phyloP scores from a whole-genome alignment of 208 protist species.

The Acanthamoeba divionensis region DNA sequence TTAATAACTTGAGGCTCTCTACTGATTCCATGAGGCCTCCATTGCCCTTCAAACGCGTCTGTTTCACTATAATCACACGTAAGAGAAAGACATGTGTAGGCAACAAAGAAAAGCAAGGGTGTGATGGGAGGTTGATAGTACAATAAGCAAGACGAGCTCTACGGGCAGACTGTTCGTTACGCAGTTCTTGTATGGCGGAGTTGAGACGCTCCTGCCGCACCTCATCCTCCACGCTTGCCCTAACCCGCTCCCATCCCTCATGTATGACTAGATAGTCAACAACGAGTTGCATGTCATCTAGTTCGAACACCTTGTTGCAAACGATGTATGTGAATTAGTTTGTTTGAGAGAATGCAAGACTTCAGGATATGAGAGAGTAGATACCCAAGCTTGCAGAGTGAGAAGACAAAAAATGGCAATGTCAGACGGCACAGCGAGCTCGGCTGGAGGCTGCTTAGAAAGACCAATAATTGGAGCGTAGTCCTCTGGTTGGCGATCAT shows the following conservation, averaged over 20 bases:
- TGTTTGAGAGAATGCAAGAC: background rate
- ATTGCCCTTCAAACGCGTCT: background rate
- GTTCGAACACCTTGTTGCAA: background rate
- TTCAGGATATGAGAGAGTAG: background rate
- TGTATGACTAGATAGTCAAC: constrained; percentile 9
- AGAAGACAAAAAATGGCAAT: background rate
- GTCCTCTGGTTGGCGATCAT: background rate
- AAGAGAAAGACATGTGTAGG: background rate
- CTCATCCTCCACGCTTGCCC: background rate
- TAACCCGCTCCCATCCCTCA: constrained; percentile 15
- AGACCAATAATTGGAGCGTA: background rate
- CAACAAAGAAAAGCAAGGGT: background rate
- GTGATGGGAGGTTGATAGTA: background rate
- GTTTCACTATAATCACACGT: background rate
- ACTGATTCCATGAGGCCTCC: no score
- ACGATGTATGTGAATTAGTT: background rate
- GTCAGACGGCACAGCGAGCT: background rate
- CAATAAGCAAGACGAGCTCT: background rate
- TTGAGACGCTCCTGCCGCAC: background rate
- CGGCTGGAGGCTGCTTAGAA: background rate
- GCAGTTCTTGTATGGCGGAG: background rate
- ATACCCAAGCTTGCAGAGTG: background rate
- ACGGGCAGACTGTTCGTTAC: background rate
- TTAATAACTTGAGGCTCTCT: no score
- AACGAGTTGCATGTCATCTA: background rate